A percentile compares a stretch with the other conserved stretches of the same genome.
Evolutionary conservation across 2,329 filamentous ascomycete genomes (phyloP).

Genomic region (Paecilomyces variotii): DNA sequence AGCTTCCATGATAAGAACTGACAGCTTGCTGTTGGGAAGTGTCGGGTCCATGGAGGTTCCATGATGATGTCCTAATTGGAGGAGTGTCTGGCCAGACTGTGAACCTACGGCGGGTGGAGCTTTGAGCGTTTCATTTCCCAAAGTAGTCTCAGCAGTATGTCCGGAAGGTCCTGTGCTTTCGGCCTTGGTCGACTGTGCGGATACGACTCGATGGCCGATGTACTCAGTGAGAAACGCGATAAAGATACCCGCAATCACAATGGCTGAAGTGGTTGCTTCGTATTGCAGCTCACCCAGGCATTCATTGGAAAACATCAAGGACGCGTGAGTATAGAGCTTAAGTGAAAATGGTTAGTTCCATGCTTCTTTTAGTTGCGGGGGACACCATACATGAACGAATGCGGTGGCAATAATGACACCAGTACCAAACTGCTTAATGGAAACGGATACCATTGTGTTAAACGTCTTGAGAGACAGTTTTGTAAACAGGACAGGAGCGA

Average conservation of each 20-base stretch:
- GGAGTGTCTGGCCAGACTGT: slow-evolving; percentile 10
- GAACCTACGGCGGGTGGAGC: neutral
- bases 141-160: slow-evolving; percentile 11
- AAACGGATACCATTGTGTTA: slow-evolving; percentile 46
- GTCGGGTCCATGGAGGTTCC: slow-evolving; percentile 19
- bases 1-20: slow-evolving; percentile 62
- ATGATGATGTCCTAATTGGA: slow-evolving; percentile 26
- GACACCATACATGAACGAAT: slow-evolving; percentile 28
- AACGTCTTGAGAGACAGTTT: slow-evolving; percentile 47
- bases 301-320: slow-evolving; percentile 62
- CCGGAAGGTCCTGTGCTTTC: slow-evolving; percentile 4
- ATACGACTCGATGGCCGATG: slow-evolving; percentile 52
- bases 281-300: slow-evolving; percentile 61
- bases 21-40: slow-evolving; percentile 43
- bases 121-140: neutral
- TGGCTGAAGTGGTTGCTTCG: slow-evolving; percentile 60
- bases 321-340: slow-evolving; percentile 65
- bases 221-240: slow-evolving; percentile 66
- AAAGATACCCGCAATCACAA: slow-evolving; percentile 67
- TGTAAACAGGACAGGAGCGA: slow-evolving; percentile 56
- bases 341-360: neutral
- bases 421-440: slow-evolving; percentile 55
- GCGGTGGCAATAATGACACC: slow-evolving; percentile 33
- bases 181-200: slow-evolving; percentile 13
- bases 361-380: neutral